Evolutionary conservation across 2,329 filamentous ascomycete genomes (phyloP).

Genomic region (Aureobasidium sp.): DNA sequence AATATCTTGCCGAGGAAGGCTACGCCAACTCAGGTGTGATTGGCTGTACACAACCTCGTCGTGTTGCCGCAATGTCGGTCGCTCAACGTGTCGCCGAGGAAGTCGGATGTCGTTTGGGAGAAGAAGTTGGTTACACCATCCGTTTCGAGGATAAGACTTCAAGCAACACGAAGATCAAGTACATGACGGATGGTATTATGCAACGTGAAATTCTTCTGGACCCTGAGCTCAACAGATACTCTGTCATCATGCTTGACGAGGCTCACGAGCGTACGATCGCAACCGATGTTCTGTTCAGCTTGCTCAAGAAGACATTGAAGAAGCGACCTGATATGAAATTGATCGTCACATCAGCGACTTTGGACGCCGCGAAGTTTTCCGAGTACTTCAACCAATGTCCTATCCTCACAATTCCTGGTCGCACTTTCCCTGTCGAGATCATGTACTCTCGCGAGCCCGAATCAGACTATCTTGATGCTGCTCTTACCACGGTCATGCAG

Average conservation of each 20-base stretch:
- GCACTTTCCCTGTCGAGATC: conserved; percentile 92
- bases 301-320: conserved; percentile 89
- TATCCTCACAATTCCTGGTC: conserved; percentile 91
- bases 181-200: conserved; percentile 99
- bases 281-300: conserved; percentile 87
- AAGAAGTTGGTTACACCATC: conserved; percentile 94
- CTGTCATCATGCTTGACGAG: conserved; percentile 96
- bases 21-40: conserved; percentile 84
- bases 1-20: conserved; percentile 88
- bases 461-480: conserved; percentile 88
- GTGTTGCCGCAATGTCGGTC: conserved; percentile 95
- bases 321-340: conserved; percentile 80
- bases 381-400: conserved; percentile 93
- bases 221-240: conserved; percentile 80
- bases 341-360: conserved; percentile 91
- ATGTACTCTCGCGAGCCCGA: conserved; percentile 94
- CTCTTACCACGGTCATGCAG: conserved; percentile 95
- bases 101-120: conserved; percentile 81
- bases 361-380: conserved; percentile 96
- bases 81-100: conserved; percentile 95
- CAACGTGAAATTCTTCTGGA: conserved; percentile 92
- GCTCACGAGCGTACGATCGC: conserved; percentile 95
- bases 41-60: conserved; percentile 91
- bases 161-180: conserved; percentile 87
- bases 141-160: conserved; percentile 94